Base-by-base conservation (phyloP, 805 yeast species). In the Clavispora fructus region DNA sequence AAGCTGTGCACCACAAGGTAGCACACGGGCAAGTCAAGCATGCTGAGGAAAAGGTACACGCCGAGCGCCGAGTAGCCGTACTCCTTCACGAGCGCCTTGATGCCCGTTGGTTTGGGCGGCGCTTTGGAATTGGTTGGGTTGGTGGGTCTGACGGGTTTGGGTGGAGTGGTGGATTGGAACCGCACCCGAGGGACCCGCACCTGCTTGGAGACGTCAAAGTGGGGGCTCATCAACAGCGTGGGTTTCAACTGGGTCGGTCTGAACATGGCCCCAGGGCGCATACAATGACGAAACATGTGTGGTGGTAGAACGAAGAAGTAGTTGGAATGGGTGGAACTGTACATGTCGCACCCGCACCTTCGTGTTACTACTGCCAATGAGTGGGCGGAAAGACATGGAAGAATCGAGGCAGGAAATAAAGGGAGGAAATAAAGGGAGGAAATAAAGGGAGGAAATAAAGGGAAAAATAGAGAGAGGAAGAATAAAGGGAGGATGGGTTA, bases 41-140 rank as follows among this genome's bases (percentile, higher is more conserved):
- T 71, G 1, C 87, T 75, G n/a, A 94, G 62, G 1, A 78, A 84
- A 17, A 89, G 56, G 60, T 94, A 94, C 0, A 92, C 88, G 12
- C 89, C 96, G 12, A 92, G 68, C 0, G 96, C 97, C 14, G 95
- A 80, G 70, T 85, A 89, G 0, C 99, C 99, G 63, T 94, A 94
- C 60, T 87, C 85, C 60, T 86, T 83, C 58, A 87, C 76, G 51
- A 94, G 71, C 10, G 78, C 83, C 62, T 80, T 87, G 31, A 79
- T 63, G 12, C 82, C 82, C 1, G 68, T 62, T 16, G 74, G 66
- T 43, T 71, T 59, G 39, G 39, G 5, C 5, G 23, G 23, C 23
- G 23, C 23, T 19, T 19, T 19, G 23, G 23, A 19, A 19, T 19
- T 19, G 23, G 23, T 19, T 19, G 23, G 23, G 23, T 19, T 19